Evolutionary conservation across 352 stramenopile genomes (phyloP), one percentile per base, ranked within the genome.

Genomic region (Phytophthora multivora): DNA sequence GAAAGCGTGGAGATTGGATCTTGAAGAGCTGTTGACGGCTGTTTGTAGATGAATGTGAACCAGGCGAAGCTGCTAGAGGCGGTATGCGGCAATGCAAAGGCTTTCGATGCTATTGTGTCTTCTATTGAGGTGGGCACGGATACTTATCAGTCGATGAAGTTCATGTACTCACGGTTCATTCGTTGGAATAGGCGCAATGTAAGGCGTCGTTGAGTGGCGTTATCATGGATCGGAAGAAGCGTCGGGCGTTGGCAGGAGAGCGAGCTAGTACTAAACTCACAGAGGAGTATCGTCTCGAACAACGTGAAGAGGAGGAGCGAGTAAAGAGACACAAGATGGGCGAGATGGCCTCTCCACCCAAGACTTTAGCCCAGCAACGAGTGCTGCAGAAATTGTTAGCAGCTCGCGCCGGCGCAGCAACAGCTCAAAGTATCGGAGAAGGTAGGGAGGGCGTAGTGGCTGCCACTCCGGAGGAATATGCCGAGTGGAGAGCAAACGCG

Each of bases 81-180:
- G 13, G 76, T 89, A 23, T 89, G 79, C 35, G 83, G 76, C 8
- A 88, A 85, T 54, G 66, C 73, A 18, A 84, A 76, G 33, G 64
- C 67, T 10, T 92, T 92, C 23, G 79, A 89, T 18, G 69, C 79
- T 0, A 86, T 92, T 45, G 78, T 92, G 16, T 80, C 75, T 7
- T 89, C 80, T 26, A 83, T 92, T 36, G 80, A 92, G 65, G 75
- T 83, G 10, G 16, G 57, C 50, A n/a, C 28, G 18, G 5, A 7
- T 56, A 3, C 8, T 33, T 33, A 33, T 33, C 3, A 33, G 7
- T 33, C 10, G 11, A 13, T 10, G 26, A 10, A 6, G 26, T 31
- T 6, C 7, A 13, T 23, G 21, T 33, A 33, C 28, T 33, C 11
- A 33, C 28, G 28, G 2, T 33, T 10, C 28, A 12, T 4, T 13